Percentiles rank a stretch among this genome's conserved stretches.
Conservation (phyloP, 2,329 filamentous ascomycete species). For the Pseudogymnoascus verrucosus region DNA sequence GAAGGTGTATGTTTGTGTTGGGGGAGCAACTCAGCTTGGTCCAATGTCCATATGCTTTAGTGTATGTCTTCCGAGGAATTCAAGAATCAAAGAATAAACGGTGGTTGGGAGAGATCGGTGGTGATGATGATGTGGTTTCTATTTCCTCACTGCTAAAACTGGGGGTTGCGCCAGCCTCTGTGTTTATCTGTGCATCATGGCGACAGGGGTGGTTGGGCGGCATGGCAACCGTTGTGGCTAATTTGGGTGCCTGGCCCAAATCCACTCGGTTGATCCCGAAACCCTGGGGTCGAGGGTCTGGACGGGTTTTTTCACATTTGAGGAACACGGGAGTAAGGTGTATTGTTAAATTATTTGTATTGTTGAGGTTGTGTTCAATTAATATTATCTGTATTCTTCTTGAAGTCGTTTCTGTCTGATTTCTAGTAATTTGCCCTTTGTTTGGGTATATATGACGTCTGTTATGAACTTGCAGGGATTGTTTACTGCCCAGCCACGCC, state of each 20-base stretch:
- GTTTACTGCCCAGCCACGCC: background rate
- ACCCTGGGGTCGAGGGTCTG: background rate
- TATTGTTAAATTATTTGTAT: background rate
- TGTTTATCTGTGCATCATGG: constrained; percentile 9
- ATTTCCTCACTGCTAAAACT: constrained; percentile 6
- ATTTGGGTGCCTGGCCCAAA: background rate
- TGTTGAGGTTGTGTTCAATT: background rate
- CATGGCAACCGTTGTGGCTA: constrained; percentile 6
- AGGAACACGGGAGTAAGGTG: background rate
- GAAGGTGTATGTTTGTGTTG: background rate
- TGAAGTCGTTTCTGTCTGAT: background rate
- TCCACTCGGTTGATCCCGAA: constrained; percentile 3
- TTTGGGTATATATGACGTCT: constrained; percentile 1
- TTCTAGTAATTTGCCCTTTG: background rate
- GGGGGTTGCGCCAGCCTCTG: constrained; percentile 3
- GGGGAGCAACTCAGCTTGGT: constrained; percentile 5
- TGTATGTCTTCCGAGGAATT: constrained; percentile 6
- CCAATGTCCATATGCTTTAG: constrained; percentile 6
- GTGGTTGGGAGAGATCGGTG: constrained; percentile 2
- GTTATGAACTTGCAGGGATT: background rate
- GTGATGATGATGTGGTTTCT: constrained; percentile 6
- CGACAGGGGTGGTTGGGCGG: constrained; percentile 6
- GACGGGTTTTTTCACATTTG: background rate
- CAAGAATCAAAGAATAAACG: constrained; percentile 5
- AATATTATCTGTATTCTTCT: background rate